Conservation (phyloP, 1,284 basidiomycete genomes). For the Vanrija sp. region DNA sequence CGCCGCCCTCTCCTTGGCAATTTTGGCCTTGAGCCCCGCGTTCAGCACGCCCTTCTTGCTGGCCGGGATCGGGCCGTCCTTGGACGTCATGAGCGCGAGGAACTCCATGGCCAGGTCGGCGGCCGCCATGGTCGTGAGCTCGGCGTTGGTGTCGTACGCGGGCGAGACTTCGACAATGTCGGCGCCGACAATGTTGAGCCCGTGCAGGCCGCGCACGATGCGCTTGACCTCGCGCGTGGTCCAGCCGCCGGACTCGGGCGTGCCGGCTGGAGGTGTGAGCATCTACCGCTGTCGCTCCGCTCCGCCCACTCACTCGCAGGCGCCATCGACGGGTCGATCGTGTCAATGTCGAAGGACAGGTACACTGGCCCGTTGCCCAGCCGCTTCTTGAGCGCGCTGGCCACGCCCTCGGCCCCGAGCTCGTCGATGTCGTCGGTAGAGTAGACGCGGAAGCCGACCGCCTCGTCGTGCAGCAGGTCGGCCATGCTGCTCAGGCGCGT, state of each 20-base stretch:
- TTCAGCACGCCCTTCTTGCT: constrained; percentile 12
- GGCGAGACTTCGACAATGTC: constrained; percentile 55
- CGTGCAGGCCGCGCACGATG: constrained; percentile 45
- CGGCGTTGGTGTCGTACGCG: constrained; percentile 46
- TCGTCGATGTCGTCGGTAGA: constrained; percentile 49
- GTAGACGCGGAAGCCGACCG: constrained; percentile 49
- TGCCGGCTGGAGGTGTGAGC: constrained; percentile 28
- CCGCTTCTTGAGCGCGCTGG: constrained; percentile 40
- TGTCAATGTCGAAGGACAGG: constrained; percentile 43
- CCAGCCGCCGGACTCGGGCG: constrained; percentile 50
- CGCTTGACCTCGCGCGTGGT: constrained; percentile 48
- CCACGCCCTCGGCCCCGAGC: constrained; percentile 48
- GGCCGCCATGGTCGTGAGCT: constrained; percentile 45
- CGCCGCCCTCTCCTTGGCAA: not conserved
- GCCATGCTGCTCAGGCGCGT: constrained; percentile 27
- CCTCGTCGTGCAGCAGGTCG: constrained; percentile 43
- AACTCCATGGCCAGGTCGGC: constrained; percentile 45
- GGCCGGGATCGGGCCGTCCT: constrained; percentile 5
- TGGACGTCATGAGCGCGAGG: constrained; percentile 21
- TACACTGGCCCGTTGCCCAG: constrained; percentile 40
- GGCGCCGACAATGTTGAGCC: constrained; percentile 54
- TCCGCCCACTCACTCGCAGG: constrained; percentile 36
- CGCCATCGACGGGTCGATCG: constrained; percentile 42
- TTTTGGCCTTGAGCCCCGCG: not conserved
- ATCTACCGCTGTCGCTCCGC: not conserved